Evolutionary conservation across 257 asterid species (phyloP).

Genomic region (Solanum commersonii): DNA sequence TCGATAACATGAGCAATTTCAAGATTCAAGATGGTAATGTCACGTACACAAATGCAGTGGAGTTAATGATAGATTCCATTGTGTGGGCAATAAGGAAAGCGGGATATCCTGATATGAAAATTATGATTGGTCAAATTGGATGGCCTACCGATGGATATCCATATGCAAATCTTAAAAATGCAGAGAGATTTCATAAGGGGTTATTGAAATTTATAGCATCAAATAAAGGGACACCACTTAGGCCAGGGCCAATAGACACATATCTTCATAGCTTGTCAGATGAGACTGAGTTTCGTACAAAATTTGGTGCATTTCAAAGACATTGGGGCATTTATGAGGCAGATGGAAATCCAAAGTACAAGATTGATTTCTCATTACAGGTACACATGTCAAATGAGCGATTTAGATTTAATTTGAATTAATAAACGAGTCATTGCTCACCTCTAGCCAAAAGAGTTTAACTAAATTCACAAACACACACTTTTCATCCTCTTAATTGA

Average conservation of each 20-base stretch:
- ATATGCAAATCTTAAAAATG: slow-evolving; percentile 10
- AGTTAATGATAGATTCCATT: slow-evolving; percentile 27
- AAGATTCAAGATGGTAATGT: slow-evolving; percentile 16
- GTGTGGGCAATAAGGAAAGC: slow-evolving; percentile 23
- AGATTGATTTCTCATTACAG: slow-evolving; percentile 33
- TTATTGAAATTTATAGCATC: slow-evolving; percentile 18
- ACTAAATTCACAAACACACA: background rate
- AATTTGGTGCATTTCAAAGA: slow-evolving; percentile 15
- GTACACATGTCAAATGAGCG: background rate
- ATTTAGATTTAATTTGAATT: background rate
- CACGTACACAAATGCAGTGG: slow-evolving; percentile 30
- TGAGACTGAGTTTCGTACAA: slow-evolving; percentile 10
- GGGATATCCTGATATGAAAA: slow-evolving; percentile 9
- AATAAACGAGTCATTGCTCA: background rate
- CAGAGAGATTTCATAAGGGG: slow-evolving; percentile 21
- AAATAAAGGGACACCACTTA: slow-evolving; percentile 37
- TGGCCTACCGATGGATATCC: slow-evolving; percentile 53
- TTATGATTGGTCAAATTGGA: slow-evolving; percentile 35
- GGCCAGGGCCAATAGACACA: slow-evolving; percentile 22
- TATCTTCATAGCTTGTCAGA: slow-evolving; percentile 32
- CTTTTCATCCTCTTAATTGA: background rate
- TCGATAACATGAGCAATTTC: slow-evolving; percentile 18
- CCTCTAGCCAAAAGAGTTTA: background rate
- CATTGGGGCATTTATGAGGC: slow-evolving; percentile 52
- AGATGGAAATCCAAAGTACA: slow-evolving; percentile 44